Evolutionary conservation across 345 rosid species (phyloP), one percentile per base, ranked within the genome.

Genomic region (Euphorbia lathyris): DNA sequence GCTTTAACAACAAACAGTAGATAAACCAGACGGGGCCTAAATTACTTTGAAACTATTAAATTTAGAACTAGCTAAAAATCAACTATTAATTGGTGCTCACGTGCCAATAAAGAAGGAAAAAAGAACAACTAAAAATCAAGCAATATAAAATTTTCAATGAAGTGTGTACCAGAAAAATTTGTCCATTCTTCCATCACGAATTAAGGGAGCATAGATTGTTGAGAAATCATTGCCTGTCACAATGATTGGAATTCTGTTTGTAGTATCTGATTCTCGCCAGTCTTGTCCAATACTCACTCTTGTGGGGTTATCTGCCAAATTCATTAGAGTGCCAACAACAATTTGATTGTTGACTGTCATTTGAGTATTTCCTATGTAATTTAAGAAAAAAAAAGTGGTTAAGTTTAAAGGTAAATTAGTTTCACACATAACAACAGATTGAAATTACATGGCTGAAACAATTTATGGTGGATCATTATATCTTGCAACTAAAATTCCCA

Each of bases 161-260:
- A 56, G 66, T 48, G 65, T 14, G 10, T 86, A 94, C 97, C 98
- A 94, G 83, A 85, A 91, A 58, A 94, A 94, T 80, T 91, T 94
- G 32, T 94, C 97, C 97, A 91, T 91, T 82, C 98, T 88, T 72
- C 98, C 98, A 80, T 94, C 98, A 72, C 97, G 96, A 77, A 94
- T 91, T 84, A 94, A 77, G 81, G 98, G 98, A 63, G 98, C 95
- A 78, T 91, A 94, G 53, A 94, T 79, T 26, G 66, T 91, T 62
- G 97, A 88, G 75, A 94, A 87, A 80, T 94, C 97, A 70, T 94
- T 94, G 45, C 97, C 97, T 9, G 98, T 94, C 74, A 86, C 84
- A 77, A 91, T 91, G 34, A 94, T 84, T 61, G 98, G 98, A 63
- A 94, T 79, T 88, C 98, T 84, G 63, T 94, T 84, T 65, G 86